Base-by-base conservation (phyloP, 75 land plant species). In the Adiantum capillusveneris region DNA sequence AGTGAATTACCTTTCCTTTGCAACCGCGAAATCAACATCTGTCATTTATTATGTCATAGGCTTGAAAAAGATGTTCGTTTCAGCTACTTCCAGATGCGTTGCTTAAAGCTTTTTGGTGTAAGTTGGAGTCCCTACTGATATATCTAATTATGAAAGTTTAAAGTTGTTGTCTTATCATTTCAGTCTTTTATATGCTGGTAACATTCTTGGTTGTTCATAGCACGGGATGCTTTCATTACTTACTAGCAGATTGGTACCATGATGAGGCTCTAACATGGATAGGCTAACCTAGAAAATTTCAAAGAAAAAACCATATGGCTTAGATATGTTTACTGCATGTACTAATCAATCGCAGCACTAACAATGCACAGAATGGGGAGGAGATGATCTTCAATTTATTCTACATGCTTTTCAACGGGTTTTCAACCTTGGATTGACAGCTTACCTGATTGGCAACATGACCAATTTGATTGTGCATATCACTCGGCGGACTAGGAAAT, bases 361-460 rank as follows among this genome's bases (percentile, higher is more conserved):
- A 69, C 81, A 0, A 81, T 54, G 64, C 84, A 22, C 39, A 59
- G 37, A 81, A 81, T 27, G 39, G 62, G 24, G 51, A 73, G 25
- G 84, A 81, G 64, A 81, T 81, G 84, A 37, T 78, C 0, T 81
- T 68, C 50, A 70, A 65, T 36, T 68, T 73, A 18, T 56, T 73
- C 24, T 81, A 68, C 51, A 78, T 77, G 77, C 44, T 81, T 6
- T 57, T 81, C n/a, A n/a, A n/a, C n/a, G n/a, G n/a, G n/a, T n/a
- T n/a, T n/a, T n/a, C 36, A 78, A 81, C 59, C 73, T 81, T 13
- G 84, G 77, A 18, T 58, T 81, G 65, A 78, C 77, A 9, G 77
- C 84, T 12, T 81, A 81, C 57, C 50, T 81, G 37, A 81, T 81
- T 39, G 84, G 84, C 12, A 81, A 81, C 76, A 81, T 81, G 81